A percentile compares a stretch with the other conserved stretches of the same genome.
phyloP scores from a whole-genome alignment of 2,329 filamentous ascomycete species.

The Phialophora tarda region DNA sequence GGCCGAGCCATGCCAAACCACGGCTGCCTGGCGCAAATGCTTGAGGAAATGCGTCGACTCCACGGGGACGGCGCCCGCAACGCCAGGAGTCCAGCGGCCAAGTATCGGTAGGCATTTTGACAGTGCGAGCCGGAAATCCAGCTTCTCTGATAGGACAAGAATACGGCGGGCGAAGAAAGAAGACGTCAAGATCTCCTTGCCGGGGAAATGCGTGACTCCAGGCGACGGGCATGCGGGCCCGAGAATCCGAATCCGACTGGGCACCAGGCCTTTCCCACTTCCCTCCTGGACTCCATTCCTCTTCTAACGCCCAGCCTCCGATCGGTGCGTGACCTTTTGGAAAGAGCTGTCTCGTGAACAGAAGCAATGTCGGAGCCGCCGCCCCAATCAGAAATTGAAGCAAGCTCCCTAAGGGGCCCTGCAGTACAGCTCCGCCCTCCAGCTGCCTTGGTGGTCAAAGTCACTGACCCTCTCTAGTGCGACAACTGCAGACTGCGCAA shows the following conservation, averaged over 20 bases:
- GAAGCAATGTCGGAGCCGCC: slow-evolving; percentile 1
- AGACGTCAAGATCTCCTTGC: not conserved
- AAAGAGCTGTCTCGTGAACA: not conserved
- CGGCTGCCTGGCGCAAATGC: not conserved
- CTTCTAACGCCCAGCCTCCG: not conserved
- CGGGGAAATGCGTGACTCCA: not conserved
- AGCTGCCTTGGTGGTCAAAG: not conserved
- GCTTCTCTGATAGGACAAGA: slow-evolving; percentile 1
- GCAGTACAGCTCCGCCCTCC: slow-evolving; percentile 15
- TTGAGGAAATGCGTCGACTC: not conserved
- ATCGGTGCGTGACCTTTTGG: not conserved
- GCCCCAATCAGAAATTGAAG: slow-evolving; percentile 4
- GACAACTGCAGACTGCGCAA: slow-evolving; percentile 2
- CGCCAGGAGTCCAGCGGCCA: not conserved
- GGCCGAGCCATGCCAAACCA: slow-evolving; percentile 1
- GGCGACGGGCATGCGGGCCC: not conserved
- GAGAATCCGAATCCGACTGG: slow-evolving; percentile 3
- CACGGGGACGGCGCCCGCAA: not conserved
- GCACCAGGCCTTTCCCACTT: not conserved
- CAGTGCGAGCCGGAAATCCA: not conserved
- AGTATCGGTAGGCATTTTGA: not conserved
- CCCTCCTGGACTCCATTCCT: not conserved
- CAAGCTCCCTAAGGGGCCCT: slow-evolving; percentile 6
- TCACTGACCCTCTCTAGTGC: slow-evolving; percentile 3
- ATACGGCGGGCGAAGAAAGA: not conserved